Evolutionary conservation across 148 eudicot genomes (phyloP), one percentile per base, ranked within the genome.

Genomic region (Vaccinium darrowii): DNA sequence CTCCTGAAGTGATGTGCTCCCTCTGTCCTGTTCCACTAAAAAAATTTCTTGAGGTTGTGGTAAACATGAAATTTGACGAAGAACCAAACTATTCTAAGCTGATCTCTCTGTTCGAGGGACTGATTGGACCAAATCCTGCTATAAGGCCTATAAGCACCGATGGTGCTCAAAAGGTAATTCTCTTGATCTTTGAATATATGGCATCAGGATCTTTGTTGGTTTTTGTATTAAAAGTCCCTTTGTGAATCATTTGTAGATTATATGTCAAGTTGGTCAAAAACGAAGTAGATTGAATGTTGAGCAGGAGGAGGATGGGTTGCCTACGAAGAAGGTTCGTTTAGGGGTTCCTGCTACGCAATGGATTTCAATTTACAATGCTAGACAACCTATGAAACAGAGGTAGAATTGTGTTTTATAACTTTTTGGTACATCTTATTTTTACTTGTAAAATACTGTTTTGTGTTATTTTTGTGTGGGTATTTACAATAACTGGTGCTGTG

Each of bases 371-470:
- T 94, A 95, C 87, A 95, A 95, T 88, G 98, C 95, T 36, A 91
- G 97, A 80, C 83, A 47, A 77, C 95, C 98, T 60, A 95, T 95
- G 98, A 95, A 95, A 92, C 98, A 95, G 90, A 92, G 98, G 97
- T 95, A 80, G 56, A 63, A 13, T 33, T 21, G 81, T 83, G 51
- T 39, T 65, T 63, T 5, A 23, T 23, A 8, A 21, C n/a, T 63
- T 23, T 52, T 74, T 19, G 56, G 39, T 43, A 83, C 9, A 51
- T 82, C 33, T 9, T 23, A 58, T 10, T 27, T 76, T 72, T 13
- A 21, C 78, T 65, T 23, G 69, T 65, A 65, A 65, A n/a, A 10
- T 65, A n/a, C 10, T 2, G 14, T n/a, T 62, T 21, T 65, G 30
- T 65, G 33, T n/a, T 65, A 23, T 65, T 3, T 63, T 65, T n/a